Conservation (phyloP, 2,329 filamentous ascomycete species). For the Curvularia sp. region DNA sequence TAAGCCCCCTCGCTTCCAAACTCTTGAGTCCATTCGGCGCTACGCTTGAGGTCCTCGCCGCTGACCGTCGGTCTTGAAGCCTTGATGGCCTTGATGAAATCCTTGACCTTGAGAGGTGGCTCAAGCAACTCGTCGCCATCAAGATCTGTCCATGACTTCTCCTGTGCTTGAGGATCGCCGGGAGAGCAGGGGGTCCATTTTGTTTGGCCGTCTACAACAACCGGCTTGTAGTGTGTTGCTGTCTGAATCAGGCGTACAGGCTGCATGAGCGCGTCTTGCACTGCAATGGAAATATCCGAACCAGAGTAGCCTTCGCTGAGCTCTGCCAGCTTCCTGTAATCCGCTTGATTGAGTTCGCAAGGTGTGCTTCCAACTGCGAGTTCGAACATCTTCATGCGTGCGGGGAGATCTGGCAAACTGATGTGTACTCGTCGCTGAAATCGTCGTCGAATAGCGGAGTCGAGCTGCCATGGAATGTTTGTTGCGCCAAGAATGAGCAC, state of each 20-base stretch:
- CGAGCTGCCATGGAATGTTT: constrained; percentile 98
- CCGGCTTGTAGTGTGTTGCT: constrained; percentile 96
- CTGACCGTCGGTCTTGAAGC: constrained; percentile 89
- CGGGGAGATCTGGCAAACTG: constrained; percentile 83
- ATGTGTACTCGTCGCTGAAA: constrained; percentile 98
- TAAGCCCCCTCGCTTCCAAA: constrained; percentile 89
- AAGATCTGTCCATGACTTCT: constrained; percentile 93
- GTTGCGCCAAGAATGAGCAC: constrained; percentile 95
- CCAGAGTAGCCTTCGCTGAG: constrained; percentile 94
- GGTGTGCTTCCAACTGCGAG: constrained; percentile 92
- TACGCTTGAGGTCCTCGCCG: constrained; percentile 79
- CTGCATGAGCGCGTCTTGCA: constrained; percentile 97
- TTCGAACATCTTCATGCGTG: constrained; percentile 94
- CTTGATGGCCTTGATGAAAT: constrained; percentile 92
- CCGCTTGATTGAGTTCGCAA: constrained; percentile 77
- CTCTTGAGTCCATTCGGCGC: constrained; percentile 92
- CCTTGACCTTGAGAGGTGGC: constrained; percentile 84
- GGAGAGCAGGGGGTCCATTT: constrained; percentile 92
- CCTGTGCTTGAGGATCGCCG: constrained; percentile 80
- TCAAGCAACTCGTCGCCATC: constrained; percentile 84
- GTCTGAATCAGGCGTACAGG: constrained; percentile 96
- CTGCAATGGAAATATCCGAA: constrained; percentile 93
- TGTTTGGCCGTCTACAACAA: constrained; percentile 69
- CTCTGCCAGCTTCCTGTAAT: constrained; percentile 80
- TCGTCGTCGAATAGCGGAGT: constrained; percentile 91